Conservation (phyloP, 768 basidiomycete genomes). For the Mycena polygramma region DNA sequence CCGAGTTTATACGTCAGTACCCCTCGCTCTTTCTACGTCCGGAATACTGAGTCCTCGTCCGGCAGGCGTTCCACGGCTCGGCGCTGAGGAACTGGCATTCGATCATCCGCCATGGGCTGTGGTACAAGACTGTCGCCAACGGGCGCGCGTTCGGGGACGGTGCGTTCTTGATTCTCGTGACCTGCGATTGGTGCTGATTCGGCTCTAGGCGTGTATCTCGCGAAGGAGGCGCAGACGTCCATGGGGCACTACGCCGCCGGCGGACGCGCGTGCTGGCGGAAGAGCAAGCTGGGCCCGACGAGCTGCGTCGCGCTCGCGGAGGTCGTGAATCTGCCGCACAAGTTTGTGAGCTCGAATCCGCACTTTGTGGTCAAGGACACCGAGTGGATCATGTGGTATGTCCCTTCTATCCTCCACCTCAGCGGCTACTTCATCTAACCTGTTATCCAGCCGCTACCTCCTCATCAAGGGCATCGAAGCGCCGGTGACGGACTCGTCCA, state of each 20-base stretch:
- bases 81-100: slow-evolving; percentile 79
- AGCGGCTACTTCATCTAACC: too few species aligned
- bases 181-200: slow-evolving; percentile 7
- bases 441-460: slow-evolving; percentile 67
- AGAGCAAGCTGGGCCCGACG: slow-evolving; percentile 60
- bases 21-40: neutral
- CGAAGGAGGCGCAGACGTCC: slow-evolving; percentile 67
- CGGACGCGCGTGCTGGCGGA: slow-evolving; percentile 59
- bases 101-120: slow-evolving; percentile 82
- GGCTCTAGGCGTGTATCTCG: slow-evolving; percentile 72
- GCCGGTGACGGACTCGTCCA: slow-evolving; percentile 9
- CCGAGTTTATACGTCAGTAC: slow-evolving; percentile 60
- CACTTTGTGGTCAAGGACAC: slow-evolving; percentile 74
- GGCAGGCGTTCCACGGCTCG: slow-evolving; percentile 78
- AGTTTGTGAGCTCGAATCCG: slow-evolving; percentile 66
- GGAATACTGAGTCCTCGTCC: neutral
- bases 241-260: slow-evolving; percentile 57
- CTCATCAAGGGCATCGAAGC: slow-evolving; percentile 55
- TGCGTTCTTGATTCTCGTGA: slow-evolving; percentile 37
- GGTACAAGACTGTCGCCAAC: slow-evolving; percentile 67
- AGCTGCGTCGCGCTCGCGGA: slow-evolving; percentile 73
- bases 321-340: slow-evolving; percentile 69
- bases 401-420: neutral
- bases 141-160: slow-evolving; percentile 78
- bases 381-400: slow-evolving; percentile 79